Base-by-base conservation (phyloP, 2,329 filamentous ascomycete genomes). In the Colletotrichum lindemuthianum region DNA sequence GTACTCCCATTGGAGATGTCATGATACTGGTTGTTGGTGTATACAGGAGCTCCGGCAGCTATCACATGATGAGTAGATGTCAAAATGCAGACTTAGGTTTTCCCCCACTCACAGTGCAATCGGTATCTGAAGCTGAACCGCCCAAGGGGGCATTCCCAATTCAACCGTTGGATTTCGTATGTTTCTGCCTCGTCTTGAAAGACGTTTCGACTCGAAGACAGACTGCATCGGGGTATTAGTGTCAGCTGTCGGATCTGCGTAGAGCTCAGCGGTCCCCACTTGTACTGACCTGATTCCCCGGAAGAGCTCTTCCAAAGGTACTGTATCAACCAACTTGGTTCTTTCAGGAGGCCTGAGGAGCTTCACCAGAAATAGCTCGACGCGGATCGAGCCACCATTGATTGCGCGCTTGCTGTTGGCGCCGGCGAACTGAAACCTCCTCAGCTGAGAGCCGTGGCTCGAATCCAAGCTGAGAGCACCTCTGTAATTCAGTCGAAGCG, bases 121-220 rank as follows among this genome's bases (percentile, higher is more conserved):
- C 43, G 43, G 32, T 52, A 52, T 36, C 32, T 39, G 51, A 53
- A 53, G 36, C 15, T 53, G 51, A 53, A 53, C 13, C 51, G 36
- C 41, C 37, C 51, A 53, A 53, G 41, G 39, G 51, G 51, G 39
- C 51, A 53, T 53, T 53, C 37, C 51, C 43, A 53, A 24, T 53
- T 53, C 39, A 53, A 43, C 51, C 51, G 36, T 34, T 53, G 51
- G 36, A 53, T 39, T 41, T 12, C 37, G n/a, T 53, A 53, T 11
- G 51, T 53, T n/a, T 43, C 51, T 9, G 34, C 12, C 37, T 43
- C 51, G 4, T 24, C 43, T 24, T 43, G 41, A 16, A 41, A 34
- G n/a, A 40, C 41, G 12, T 15, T 53, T n/a, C 33, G n/a, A 9
- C 51, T 39, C 33, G 51, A 32, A 13, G 51, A 53, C 39, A 43